Conservation (phyloP, 2,329 filamentous ascomycete genomes). For the Lecanicillium sp. region DNA sequence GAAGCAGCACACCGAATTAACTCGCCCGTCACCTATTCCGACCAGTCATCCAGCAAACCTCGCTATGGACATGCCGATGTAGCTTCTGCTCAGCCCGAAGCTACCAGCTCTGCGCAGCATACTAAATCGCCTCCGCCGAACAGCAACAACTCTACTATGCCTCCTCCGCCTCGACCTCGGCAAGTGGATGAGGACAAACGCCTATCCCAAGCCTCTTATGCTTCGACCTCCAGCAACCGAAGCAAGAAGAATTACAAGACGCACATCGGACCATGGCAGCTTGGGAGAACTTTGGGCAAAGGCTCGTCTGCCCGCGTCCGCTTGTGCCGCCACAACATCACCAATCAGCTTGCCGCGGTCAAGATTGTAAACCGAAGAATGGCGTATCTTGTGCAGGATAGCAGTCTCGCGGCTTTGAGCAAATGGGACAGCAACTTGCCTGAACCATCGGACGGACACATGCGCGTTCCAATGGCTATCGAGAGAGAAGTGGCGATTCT, state of each 20-base stretch:
- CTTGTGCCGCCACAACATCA: slow-evolving; percentile 71
- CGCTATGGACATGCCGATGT: slow-evolving; percentile 13
- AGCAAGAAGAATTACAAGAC: slow-evolving; percentile 49
- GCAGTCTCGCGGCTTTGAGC: slow-evolving; percentile 78
- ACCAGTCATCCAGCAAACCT: slow-evolving; percentile 21
- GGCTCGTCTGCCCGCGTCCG: slow-evolving; percentile 86
- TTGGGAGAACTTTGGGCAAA: slow-evolving; percentile 82
- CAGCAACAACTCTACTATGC: neutral
- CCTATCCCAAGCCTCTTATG: slow-evolving; percentile 32
- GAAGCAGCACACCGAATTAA: slow-evolving; percentile 43
- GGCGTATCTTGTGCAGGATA: slow-evolving; percentile 72
- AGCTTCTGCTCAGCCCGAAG: slow-evolving; percentile 11
- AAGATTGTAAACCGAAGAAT: slow-evolving; percentile 89
- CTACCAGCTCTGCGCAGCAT: slow-evolving; percentile 10
- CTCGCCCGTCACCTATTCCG: slow-evolving; percentile 23
- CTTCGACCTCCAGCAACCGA: slow-evolving; percentile 30
- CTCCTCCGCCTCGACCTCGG: no score
- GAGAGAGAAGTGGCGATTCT: slow-evolving; percentile 95
- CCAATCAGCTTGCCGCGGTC: slow-evolving; percentile 77
- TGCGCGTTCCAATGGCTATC: slow-evolving; percentile 76
- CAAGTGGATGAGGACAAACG: slow-evolving; percentile 25
- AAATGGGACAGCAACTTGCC: slow-evolving; percentile 56
- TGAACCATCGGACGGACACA: slow-evolving; percentile 50
- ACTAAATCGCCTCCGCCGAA: slow-evolving; percentile 8
- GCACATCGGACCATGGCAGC: slow-evolving; percentile 87